Evolutionary conservation across 2,329 filamentous ascomycete species (phyloP), one percentile per base, ranked within the genome.

Genomic region (Xylariaceae sp.): DNA sequence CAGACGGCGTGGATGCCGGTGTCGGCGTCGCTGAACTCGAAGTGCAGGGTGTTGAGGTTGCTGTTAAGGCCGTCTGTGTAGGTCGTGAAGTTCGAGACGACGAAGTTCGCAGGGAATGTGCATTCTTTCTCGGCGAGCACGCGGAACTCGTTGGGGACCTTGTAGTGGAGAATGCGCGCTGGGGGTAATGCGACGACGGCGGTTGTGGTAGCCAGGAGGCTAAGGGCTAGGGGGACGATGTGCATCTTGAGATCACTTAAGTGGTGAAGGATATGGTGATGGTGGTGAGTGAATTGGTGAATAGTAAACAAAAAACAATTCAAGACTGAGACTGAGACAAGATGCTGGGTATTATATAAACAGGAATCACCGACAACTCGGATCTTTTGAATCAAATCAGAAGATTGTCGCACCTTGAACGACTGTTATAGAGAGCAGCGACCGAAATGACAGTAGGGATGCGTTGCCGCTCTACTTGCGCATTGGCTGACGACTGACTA

Each of bases 1-100:
- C 71, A 72, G 11, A 42, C 51, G 5, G 71, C 70, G 39, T 63
- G 57, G 57, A 72, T 68, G 39, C 65, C 59, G 47, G 71, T 72
- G 15, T 62, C 66, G 10, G 53, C 30, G 47, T 72, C 70, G 53
- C 50, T 56, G 57, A 66, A 72, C 58, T 56, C 48, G 63, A 72
- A 72, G 35, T 56, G 62, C 9, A 67, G 66, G 13, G 58, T 62
- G 56, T 64, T 65, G 48, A 60, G 57, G 50, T 58, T 64, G 52
- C 47, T 57, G 53, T 71, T 62, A 7, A 45, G 50, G 9, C 49
- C 56, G 58, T 68, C 64, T 10, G 65, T 65, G 44, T 60, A 68
- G 17, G 60, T 64, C 18, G 55, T 67, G 60, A 72, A 71, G 57
- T 69, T 57, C 42, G 65, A 55, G 37, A 72, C 63, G 4, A 62